Evolutionary conservation across 495 filamentous ascomycete species (phyloP), one percentile per base, ranked within the genome.

Genomic region (Parmelia sp.): DNA sequence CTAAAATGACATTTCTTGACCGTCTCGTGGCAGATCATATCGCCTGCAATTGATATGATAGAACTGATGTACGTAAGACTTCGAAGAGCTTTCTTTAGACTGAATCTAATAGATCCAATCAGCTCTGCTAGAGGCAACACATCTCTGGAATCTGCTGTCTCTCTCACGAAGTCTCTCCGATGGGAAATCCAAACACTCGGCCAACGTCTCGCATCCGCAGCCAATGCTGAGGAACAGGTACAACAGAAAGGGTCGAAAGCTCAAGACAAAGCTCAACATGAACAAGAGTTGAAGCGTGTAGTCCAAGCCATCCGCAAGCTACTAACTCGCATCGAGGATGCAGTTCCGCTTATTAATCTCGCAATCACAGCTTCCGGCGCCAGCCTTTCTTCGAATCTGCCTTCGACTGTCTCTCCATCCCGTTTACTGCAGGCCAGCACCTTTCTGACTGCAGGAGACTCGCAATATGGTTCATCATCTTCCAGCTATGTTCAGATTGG

Each of bases 311-410:
- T 96, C 67, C 89, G 86, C 67, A 83, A 76, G 36, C 75, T 99
- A 21, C 82, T 97, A 12, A 72, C 72, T 25, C 84, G 88, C 8
- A 96, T 99, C 59, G 95, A 99, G 72, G 88, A 96, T 73, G 90
- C 92, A 29, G 91, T 99, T 23, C 93, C 94, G 8, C 80, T 96
- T 3, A 91, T 99, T 73, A 96, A 91, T 66, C 81, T 99, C 25
- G 96, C 95, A 40, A 96, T 99, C 69, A 93, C 92, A 4, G 95
- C 94, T 9, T 97, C 95, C 7, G 95, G 95, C 0, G 91, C 90
- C 29, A 93, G 83, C 65, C 75, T 96, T 56, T 91, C 90, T 1
- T 88, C 90, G 0, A 86, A 82, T 40, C 77, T 96, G 49, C 90
- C 90, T 10, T 78, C 88, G 3, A 90, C 90, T 8, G 88, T 97